phyloP scores from a whole-genome alignment of 1,139 yeast genomes.

The Debaryomyces sp. region DNA sequence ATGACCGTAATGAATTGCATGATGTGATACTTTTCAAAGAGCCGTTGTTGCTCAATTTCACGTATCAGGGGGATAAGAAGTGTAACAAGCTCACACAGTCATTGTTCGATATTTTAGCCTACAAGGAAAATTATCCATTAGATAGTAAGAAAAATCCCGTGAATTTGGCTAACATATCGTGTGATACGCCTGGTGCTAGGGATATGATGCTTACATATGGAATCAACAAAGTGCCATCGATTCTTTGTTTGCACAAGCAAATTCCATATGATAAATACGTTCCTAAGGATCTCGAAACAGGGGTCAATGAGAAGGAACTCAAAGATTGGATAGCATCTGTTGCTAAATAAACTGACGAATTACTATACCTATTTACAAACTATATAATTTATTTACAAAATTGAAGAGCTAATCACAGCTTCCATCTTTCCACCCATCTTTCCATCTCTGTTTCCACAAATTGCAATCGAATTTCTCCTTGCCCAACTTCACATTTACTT shows the following conservation, averaged over 20 bases:
- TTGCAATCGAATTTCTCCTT: conserved; percentile 85
- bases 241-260: conserved; percentile 70
- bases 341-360: neutral
- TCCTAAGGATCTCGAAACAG: conserved; percentile 36
- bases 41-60: conserved; percentile 74
- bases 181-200: conserved; percentile 64
- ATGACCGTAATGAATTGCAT: conserved; percentile 56
- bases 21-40: conserved; percentile 54
- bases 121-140: conserved; percentile 51
- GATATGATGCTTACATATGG: conserved; percentile 62
- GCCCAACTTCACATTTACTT: conserved; percentile 80
- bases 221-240: conserved; percentile 62
- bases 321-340: conserved; percentile 52
- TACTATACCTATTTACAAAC: conserved; percentile 4
- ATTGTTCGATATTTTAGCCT: conserved; percentile 56
- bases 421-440: conserved; percentile 68
- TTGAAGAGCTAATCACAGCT: conserved; percentile 25
- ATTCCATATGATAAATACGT: conserved; percentile 57
- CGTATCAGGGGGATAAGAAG: conserved; percentile 63
- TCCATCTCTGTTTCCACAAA: conserved; percentile 94
- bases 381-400: conserved; percentile 4
- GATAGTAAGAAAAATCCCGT: conserved; percentile 34
- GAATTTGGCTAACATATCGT: conserved; percentile 69
- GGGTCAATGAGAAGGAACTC: conserved; percentile 54
- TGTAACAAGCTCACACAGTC: conserved; percentile 67